Conservation (phyloP, 169 alveolate genomes). For the Perkinsus olseni region DNA sequence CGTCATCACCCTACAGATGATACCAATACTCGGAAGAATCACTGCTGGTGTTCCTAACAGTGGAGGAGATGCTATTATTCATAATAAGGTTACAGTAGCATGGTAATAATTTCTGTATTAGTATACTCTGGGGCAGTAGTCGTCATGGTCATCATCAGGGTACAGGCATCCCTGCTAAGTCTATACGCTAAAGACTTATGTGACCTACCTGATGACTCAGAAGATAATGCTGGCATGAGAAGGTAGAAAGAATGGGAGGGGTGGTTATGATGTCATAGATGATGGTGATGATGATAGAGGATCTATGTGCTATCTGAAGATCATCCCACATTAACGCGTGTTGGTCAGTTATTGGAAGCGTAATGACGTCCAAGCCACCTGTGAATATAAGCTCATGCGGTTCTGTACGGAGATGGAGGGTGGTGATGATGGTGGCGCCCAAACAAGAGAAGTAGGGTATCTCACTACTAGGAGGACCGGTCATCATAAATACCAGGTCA, state of each 20-base stretch:
- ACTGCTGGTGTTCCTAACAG: neutral
- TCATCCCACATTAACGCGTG: neutral
- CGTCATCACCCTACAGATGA: neutral
- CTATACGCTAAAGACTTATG: neutral
- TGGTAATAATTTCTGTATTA: neutral
- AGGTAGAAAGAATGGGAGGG: too few relatives aligned
- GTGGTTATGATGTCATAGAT: too few relatives aligned
- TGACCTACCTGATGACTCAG: neutral
- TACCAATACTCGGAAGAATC: neutral
- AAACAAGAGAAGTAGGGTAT: neutral
- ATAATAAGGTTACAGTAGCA: neutral
- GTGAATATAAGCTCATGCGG: neutral
- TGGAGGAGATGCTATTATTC: too few relatives aligned
- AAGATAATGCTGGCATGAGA: neutral
- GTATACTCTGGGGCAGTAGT: neutral
- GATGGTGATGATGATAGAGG: neutral
- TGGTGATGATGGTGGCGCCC: neutral
- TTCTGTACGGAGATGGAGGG: neutral
- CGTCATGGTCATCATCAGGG: neutral
- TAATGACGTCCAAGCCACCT: neutral
- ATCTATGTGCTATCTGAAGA: neutral
- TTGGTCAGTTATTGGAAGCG: neutral
- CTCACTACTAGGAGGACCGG: too few relatives aligned
- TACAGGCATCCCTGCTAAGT: neutral
- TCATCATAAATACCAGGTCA: neutral